Evolutionary conservation across 345 rosid genomes (phyloP).

Genomic region (Citrus cavaleriei): DNA sequence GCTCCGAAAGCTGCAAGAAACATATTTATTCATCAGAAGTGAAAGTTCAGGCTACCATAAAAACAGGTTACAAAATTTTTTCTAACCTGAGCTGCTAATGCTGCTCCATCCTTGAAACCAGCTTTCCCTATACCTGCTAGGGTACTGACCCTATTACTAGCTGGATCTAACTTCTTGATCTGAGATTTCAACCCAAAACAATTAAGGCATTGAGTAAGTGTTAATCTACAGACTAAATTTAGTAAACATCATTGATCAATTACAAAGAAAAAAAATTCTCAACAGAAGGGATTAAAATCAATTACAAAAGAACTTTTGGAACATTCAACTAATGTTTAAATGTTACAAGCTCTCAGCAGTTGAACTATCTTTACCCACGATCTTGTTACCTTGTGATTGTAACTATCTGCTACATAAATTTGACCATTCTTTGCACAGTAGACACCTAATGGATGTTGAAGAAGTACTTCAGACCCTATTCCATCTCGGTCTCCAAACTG

Average conservation of each 20-base stretch:
- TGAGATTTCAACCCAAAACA: slow-evolving; percentile 25
- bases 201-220: neutral
- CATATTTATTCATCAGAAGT: slow-evolving; percentile 6
- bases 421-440: slow-evolving; percentile 66
- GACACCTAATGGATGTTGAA: slow-evolving; percentile 93
- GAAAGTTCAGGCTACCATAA: slow-evolving; percentile 9
- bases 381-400: slow-evolving; percentile 77
- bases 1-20: slow-evolving; percentile 82
- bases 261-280: neutral
- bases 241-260: neutral
- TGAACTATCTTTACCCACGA: neutral
- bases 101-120: slow-evolving; percentile 82
- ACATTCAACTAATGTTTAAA: neutral
- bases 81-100: slow-evolving; percentile 69
- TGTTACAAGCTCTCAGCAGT: neutral
- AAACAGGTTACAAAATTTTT: neutral
- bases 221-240: neutral
- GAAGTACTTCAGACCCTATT: slow-evolving; percentile 80
- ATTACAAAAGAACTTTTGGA: neutral
- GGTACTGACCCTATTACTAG: slow-evolving; percentile 65
- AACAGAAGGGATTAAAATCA: neutral
- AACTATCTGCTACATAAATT: slow-evolving; percentile 83
- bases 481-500: slow-evolving; percentile 98
- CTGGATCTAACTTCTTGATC: slow-evolving; percentile 87
- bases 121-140: slow-evolving; percentile 95